Conservation (phyloP, 108 stramenopile species). For the Nitzschia sp. region DNA sequence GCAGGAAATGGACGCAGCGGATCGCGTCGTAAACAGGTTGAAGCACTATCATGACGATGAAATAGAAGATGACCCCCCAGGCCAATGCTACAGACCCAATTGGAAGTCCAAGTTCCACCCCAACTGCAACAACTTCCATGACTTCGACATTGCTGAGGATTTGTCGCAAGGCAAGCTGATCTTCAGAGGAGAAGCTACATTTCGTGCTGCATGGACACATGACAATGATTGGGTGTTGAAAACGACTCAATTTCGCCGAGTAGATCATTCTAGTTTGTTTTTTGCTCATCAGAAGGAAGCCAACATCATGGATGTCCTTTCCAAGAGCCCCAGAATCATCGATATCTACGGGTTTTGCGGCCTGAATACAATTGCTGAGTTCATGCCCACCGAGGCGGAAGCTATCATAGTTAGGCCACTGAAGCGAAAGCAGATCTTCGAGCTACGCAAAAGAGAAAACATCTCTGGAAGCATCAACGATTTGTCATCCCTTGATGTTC, state of each 20-base stretch:
- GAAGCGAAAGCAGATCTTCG: conserved; percentile 18
- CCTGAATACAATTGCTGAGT: conserved; percentile 42
- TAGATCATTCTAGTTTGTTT: not conserved
- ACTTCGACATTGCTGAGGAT: not conserved
- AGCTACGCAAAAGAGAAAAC: conserved; percentile 24
- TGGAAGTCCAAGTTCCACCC: not conserved
- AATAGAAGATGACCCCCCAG: not conserved
- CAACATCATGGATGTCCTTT: conserved; percentile 63
- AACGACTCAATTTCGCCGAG: not conserved
- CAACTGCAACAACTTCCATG: conserved; percentile 24
- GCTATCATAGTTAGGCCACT: conserved; percentile 37
- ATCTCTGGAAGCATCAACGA: conserved; percentile 52
- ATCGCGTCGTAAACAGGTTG: not conserved
- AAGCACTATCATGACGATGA: not conserved
- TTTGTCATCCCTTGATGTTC: conserved; percentile 53
- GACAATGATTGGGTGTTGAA: conserved; percentile 24
- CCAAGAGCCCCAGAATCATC: conserved; percentile 47
- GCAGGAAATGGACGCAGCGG: not conserved
- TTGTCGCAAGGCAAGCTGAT: not conserved
- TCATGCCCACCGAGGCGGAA: conserved; percentile 50
- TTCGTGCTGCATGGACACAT: conserved; percentile 54
- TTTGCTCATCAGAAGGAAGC: conserved; percentile 59
- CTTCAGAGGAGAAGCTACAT: conserved; percentile 33
- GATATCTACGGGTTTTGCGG: conserved; percentile 73
- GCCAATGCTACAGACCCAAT: not conserved